Evolutionary conservation across 2,329 filamentous ascomycete species (phyloP).

Genomic region (Fusarium odoratissimum): DNA sequence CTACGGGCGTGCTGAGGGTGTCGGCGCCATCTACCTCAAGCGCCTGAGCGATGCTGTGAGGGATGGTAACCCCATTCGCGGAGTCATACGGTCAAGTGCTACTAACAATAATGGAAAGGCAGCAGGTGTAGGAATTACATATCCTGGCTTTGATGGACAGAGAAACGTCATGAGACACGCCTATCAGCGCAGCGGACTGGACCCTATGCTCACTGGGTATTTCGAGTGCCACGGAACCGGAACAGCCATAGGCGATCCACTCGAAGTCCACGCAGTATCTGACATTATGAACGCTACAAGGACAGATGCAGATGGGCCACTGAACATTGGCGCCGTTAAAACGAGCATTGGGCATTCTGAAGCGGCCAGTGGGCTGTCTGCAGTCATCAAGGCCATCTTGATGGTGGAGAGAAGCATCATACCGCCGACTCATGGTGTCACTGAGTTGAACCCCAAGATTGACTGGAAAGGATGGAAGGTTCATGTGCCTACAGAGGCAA

Average conservation of each 20-base stretch:
- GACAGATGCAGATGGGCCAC: not conserved
- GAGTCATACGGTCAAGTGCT: not conserved
- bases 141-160: not conserved
- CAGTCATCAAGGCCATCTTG: not conserved
- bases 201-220: not conserved
- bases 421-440: not conserved
- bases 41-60: not conserved
- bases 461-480: not conserved
- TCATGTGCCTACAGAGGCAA: not conserved
- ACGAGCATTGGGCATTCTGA: not conserved
- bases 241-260: not conserved
- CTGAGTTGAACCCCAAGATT: not conserved
- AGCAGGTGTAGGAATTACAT: not conserved
- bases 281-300: not conserved
- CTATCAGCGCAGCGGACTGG: not conserved
- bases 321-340: not conserved
- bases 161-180: not conserved
- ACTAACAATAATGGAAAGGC: not conserved
- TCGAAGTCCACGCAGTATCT: not conserved
- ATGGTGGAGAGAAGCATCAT: not conserved
- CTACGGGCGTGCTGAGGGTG: not conserved
- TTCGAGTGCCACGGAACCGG: not conserved
- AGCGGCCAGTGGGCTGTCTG: not conserved
- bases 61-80: not conserved
- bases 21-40: not conserved